These are phyloP conservation scores for Eleusine indica DNA, from an alignment of 176 grass and related monocot species.

Conservation along the genomic window DNA sequence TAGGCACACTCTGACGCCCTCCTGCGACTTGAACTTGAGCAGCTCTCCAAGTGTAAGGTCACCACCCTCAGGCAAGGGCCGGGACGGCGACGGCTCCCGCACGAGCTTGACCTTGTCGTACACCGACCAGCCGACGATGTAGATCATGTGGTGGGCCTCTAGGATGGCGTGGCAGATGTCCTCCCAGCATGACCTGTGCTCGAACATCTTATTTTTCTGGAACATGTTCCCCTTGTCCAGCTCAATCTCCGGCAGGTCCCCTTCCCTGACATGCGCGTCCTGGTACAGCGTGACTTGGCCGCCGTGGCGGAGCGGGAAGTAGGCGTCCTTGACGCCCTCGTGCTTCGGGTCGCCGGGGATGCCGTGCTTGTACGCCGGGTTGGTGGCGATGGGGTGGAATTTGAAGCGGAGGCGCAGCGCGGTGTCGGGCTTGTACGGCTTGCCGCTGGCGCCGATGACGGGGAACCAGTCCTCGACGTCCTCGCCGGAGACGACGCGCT, in stretches of 20 bases:
- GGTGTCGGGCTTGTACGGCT: conserved; percentile 63
- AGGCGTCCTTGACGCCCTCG: conserved; percentile 66
- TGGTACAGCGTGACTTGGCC: conserved; percentile 74
- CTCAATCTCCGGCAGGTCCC: conserved; percentile 64
- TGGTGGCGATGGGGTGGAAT: conserved; percentile 48
- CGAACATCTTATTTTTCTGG: conserved; percentile 29
- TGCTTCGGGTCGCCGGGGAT: conserved; percentile 70
- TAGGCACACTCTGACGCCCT: conserved; percentile 93
- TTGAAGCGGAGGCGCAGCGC: conserved; percentile 58
- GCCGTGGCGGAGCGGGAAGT: conserved; percentile 83
- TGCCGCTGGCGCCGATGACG: conserved; percentile 53
- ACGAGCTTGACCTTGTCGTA: conserved; percentile 92
- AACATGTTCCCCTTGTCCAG: conserved; percentile 58
- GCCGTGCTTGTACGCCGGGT: conserved; percentile 59
- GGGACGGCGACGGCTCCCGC: conserved; percentile 59
- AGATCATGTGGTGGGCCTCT: conserved; percentile 95
- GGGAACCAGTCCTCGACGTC: conserved; percentile 67
- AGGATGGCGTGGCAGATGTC: conserved; percentile 97
- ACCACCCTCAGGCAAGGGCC: conserved; percentile 51
- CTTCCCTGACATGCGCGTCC: conserved; percentile 80
- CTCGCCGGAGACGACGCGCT: conserved; percentile 9
- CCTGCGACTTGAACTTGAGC: conserved; percentile 97
- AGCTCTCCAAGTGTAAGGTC: conserved; percentile 77
- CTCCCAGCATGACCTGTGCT: conserved; percentile 87
- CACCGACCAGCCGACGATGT: conserved; percentile 90